Conservation (phyloP, 495 filamentous ascomycete genomes). For the Tricharina praecox region DNA sequence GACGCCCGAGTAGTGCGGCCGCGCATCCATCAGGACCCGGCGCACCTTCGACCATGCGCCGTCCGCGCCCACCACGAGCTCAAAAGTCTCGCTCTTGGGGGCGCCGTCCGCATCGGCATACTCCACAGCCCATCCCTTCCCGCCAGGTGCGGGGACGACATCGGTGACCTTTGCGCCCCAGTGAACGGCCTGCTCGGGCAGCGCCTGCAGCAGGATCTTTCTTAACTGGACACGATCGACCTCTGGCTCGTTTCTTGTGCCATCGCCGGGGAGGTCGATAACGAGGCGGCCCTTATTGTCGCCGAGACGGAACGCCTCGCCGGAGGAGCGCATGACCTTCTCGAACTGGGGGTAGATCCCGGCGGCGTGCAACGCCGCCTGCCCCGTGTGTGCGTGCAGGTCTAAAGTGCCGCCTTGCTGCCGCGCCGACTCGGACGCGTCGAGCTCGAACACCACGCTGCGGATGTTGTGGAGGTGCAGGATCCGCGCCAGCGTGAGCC, state of each 20-base stretch:
- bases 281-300: slow-evolving; percentile 25
- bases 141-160: slow-evolving; percentile 23
- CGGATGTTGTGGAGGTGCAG: slow-evolving; percentile 33
- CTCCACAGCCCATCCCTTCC: slow-evolving; percentile 28
- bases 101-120: slow-evolving; percentile 23
- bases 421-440: slow-evolving; percentile 27
- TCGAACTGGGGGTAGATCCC: slow-evolving; percentile 36
- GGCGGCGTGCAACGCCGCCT: slow-evolving; percentile 36
- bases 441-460: slow-evolving; percentile 39
- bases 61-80: slow-evolving; percentile 46
- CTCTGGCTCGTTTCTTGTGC: slow-evolving; percentile 28
- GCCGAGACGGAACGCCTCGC: slow-evolving; percentile 27
- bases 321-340: slow-evolving; percentile 30
- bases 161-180: slow-evolving; percentile 28
- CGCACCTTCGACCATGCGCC: slow-evolving; percentile 44
- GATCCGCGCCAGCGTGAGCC: slow-evolving; percentile 40
- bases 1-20: slow-evolving; percentile 36
- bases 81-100: slow-evolving; percentile 25
- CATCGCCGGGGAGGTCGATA: slow-evolving; percentile 13
- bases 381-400: slow-evolving; percentile 36
- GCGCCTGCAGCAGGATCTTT: slow-evolving; percentile 27
- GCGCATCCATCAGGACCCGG: slow-evolving; percentile 31
- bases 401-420: slow-evolving; percentile 42
- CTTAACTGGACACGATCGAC: slow-evolving; percentile 31
- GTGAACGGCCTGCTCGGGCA: slow-evolving; percentile 30